Evolutionary conservation across 805 yeast species (phyloP).

Genomic region (Starmerella floricola): DNA sequence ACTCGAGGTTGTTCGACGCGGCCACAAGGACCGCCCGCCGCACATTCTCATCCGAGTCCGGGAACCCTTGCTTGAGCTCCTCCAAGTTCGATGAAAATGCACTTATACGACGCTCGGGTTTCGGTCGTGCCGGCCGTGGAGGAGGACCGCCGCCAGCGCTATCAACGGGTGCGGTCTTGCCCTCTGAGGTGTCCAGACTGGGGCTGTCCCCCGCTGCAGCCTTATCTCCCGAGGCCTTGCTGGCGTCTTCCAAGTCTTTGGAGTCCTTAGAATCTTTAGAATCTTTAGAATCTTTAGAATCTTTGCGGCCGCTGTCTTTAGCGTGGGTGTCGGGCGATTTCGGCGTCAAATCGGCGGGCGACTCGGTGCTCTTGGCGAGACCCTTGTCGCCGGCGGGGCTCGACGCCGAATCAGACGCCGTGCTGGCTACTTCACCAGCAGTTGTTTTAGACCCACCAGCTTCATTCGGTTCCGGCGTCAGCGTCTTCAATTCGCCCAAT

Average conservation of each 20-base stretch:
- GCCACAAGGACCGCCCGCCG: slow-evolving; percentile 77
- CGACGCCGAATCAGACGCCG: background rate
- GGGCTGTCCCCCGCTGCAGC: background rate
- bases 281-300: background rate
- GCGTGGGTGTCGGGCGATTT: too few species aligned
- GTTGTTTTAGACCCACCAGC: background rate
- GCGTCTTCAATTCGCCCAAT: slow-evolving; percentile 3
- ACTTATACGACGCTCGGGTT: slow-evolving; percentile 28
- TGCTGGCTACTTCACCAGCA: background rate
- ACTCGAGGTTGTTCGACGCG: slow-evolving; percentile 63
- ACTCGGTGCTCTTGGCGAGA: too few species aligned
- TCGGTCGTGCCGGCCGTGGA: slow-evolving; percentile 45
- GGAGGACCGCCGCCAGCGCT: slow-evolving; percentile 4
- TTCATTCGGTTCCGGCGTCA: slow-evolving; percentile 14
- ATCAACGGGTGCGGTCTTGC: too few species aligned
- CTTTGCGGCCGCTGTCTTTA: background rate
- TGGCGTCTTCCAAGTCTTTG: too few species aligned
- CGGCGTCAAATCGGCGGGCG: too few species aligned
- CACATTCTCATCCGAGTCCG: slow-evolving; percentile 56
- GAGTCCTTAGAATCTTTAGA: background rate
- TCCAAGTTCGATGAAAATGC: slow-evolving; percentile 43
- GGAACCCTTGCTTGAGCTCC: slow-evolving; percentile 76
- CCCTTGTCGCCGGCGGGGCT: too few species aligned
- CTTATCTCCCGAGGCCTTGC: slow-evolving; percentile 1
- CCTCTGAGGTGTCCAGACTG: too few species aligned